Conservation (phyloP, 2,329 filamentous ascomycete species). For the Exophiala mesophila region DNA sequence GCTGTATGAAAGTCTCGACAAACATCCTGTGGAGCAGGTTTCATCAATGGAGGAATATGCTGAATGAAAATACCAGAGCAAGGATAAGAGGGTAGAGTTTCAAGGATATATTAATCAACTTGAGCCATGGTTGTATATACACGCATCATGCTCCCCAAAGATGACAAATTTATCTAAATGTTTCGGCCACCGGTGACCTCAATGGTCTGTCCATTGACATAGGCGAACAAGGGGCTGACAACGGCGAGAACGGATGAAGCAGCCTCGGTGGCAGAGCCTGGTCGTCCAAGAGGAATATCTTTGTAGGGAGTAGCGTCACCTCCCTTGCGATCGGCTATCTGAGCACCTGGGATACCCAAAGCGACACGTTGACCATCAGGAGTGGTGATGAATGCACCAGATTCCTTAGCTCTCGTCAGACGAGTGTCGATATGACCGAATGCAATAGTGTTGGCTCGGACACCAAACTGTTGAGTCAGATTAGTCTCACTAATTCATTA, state of each 20-base stretch:
- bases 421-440: slow-evolving; percentile 79
- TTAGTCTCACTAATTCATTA: no score
- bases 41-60: slow-evolving; percentile 4
- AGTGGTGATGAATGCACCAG: slow-evolving; percentile 71
- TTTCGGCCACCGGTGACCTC: slow-evolving; percentile 74
- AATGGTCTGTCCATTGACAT: slow-evolving; percentile 82
- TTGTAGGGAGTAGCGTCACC: slow-evolving; percentile 41
- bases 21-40: slow-evolving; percentile 40
- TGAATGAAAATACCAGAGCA: no score
- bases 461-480: slow-evolving; percentile 58
- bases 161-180: no score
- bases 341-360: slow-evolving; percentile 65
- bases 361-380: slow-evolving; percentile 71
- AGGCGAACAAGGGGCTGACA: slow-evolving; percentile 75
- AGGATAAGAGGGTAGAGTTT: no score
- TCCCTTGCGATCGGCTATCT: slow-evolving; percentile 39
- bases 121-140: no score
- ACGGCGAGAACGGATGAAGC: slow-evolving; percentile 72
- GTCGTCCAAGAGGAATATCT: slow-evolving; percentile 74
- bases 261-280: slow-evolving; percentile 74
- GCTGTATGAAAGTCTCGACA: slow-evolving; percentile 47
- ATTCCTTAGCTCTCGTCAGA: slow-evolving; percentile 78
- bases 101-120: no score
- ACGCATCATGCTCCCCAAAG: no score
- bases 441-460: slow-evolving; percentile 75